phyloP scores from a whole-genome alignment of 176 grass and related monocot genomes.

The Eragrostis curvula region DNA sequence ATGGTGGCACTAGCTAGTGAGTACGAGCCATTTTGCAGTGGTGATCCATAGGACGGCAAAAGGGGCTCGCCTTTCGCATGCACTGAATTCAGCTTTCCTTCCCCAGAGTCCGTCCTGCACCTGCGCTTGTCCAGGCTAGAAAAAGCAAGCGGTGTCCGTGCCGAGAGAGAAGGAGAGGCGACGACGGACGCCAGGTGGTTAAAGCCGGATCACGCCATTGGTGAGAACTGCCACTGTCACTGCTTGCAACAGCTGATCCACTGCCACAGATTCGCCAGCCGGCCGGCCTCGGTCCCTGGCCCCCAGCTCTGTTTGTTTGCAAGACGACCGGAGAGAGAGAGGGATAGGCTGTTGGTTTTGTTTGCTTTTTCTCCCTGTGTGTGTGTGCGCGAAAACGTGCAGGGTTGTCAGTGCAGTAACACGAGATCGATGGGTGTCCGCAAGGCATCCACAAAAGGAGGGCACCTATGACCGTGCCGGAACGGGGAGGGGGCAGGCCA shows the following conservation, averaged over 20 bases:
- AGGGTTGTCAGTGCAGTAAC: not conserved
- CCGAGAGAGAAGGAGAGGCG: not conserved
- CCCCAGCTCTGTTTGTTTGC: not conserved
- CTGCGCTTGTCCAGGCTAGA: slow-evolving; percentile 14
- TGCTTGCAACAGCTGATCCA: slow-evolving; percentile 36
- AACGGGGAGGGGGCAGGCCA: not conserved
- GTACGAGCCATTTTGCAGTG: too few relatives aligned
- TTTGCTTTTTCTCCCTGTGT: not conserved
- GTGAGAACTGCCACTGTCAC: slow-evolving; percentile 38
- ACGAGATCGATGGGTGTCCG: too few relatives aligned
- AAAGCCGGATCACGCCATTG: slow-evolving; percentile 22
- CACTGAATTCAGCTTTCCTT: not conserved
- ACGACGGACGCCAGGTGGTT: slow-evolving; percentile 7
- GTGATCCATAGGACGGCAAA: not conserved
- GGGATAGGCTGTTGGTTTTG: not conserved
- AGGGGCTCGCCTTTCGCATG: not conserved
- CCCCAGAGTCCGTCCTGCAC: not conserved
- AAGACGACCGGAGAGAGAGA: not conserved
- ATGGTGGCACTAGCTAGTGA: too few relatives aligned
- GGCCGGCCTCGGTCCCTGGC: too few relatives aligned
- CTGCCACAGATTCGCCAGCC: slow-evolving; percentile 46
- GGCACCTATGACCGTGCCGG: slow-evolving; percentile 1
- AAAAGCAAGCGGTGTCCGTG: not conserved
- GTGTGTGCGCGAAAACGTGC: not conserved
- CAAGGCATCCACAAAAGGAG: not conserved